Base-by-base conservation (phyloP, 2,329 filamentous ascomycete species). In the Sporothrix variecibatus region DNA sequence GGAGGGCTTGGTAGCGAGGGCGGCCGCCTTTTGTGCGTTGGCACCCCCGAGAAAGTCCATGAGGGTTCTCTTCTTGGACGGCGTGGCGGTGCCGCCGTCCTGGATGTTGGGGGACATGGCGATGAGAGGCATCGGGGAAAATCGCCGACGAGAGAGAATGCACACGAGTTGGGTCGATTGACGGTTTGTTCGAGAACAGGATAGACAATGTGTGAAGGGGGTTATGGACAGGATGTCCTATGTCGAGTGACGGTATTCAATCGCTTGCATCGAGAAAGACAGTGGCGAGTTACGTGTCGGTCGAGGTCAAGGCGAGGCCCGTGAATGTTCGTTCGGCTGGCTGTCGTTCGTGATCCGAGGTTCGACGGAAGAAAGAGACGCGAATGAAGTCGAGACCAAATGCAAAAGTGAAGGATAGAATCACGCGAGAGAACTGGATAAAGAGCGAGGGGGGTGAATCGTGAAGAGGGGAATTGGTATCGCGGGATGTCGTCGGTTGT, bases 51-150 rank as follows among this genome's bases (percentile, higher is more conserved):
- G 77, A 75, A 83, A 87, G 43, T 87, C 84, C 56, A 85, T 82
- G 76, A 87, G 85, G 58, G 81, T 84, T 74, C 86, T 81, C 79
- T 88, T 88, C 71, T 83, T 82, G 67, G 81, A 80, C 38, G 80
- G 80, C 26, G 80, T 77, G 70, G 86, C 84, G 31, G 82, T 80
- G 34, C 72, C 74, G 78, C 67, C 74, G 78, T 86, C 85, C 78
- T 84, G 83, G 40, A 86, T 82, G 75, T 88, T 88, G 15, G 83
- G 80, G 23, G 86, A 85, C 78, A 87, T 82, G 72, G 83, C 81
- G 62, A 83, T 80, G 34, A 88, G 81, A 78, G 87, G 84, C 86
- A 88, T 88, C 75, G 79, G 34, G 34, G 34, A 76, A 7, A 3
- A 5, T 3, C 11, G 34, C 3, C 17, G 15, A 40, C n/a, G n/a